Evolutionary conservation across 306 rosid species (phyloP).

Genomic region (Acacia acuminata): DNA sequence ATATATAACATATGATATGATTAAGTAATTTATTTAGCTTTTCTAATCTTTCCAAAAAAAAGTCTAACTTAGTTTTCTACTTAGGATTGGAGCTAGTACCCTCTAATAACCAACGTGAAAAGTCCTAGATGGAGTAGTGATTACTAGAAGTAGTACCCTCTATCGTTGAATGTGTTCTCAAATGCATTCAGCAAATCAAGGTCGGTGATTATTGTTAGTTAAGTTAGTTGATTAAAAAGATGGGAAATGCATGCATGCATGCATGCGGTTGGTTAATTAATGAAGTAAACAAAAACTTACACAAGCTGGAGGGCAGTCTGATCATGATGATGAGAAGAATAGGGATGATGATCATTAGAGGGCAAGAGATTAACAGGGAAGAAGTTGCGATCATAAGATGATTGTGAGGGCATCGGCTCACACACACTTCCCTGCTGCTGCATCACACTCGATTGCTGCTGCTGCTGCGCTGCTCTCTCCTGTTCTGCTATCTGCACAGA

Average conservation of each 20-base stretch:
- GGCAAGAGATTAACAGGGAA: conserved; percentile 58
- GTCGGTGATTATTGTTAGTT: background rate
- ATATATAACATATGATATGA: no score
- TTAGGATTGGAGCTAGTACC: no score
- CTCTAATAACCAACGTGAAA: no score
- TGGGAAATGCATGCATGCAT: background rate
- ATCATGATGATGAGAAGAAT: conserved; percentile 57
- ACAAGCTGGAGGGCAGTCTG: conserved; percentile 83
- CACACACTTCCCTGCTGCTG: conserved; percentile 41
- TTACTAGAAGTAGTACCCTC: background rate
- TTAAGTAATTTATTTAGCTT: no score
- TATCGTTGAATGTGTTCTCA: background rate
- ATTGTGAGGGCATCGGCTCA: conserved; percentile 52
- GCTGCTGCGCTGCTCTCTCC: conserved; percentile 64
- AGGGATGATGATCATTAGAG: conserved; percentile 51
- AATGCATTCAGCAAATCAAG: background rate
- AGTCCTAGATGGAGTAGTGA: no score
- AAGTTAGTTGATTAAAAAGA: background rate
- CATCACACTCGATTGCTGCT: conserved; percentile 61
- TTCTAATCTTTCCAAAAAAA: no score
- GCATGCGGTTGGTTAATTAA: background rate
- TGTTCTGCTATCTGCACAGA: conserved; percentile 68
- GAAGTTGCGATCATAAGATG: conserved; percentile 57
- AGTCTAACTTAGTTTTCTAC: no score
- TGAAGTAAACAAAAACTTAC: conserved; percentile 39